Percentiles rank a stretch among this genome's conserved stretches.
These are phyloP conservation scores for Penicillium sumatraense DNA, from an alignment of 2,329 filamentous ascomycete genomes.

Conservation along the genomic window DNA sequence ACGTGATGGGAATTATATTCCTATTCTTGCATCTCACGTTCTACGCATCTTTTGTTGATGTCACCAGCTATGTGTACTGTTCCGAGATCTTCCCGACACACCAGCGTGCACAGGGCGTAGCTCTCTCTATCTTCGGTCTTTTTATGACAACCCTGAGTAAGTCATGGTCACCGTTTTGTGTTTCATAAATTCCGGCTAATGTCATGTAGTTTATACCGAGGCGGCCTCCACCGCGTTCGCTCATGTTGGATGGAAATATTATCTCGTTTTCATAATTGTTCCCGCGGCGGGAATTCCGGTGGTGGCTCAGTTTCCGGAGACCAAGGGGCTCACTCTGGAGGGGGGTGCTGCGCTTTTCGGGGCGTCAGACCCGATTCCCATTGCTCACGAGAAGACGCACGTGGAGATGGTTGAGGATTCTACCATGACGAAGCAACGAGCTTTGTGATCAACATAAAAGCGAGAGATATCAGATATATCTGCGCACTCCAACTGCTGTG, in stretches of 20 bases:
- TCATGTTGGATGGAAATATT: conserved; percentile 19
- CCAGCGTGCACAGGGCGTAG: conserved; percentile 11
- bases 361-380: too few relatives aligned
- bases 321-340: conserved; percentile 18
- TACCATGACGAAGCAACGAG: too few relatives aligned
- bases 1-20: neutral
- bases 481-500: too few relatives aligned
- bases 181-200: too few relatives aligned
- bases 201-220: neutral
- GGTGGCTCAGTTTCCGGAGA: conserved; percentile 19
- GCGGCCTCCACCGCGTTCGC: conserved; percentile 11
- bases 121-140: neutral
- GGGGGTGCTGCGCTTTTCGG: conserved; percentile 7
- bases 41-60: conserved; percentile 3
- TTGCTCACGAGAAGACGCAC: too few relatives aligned
- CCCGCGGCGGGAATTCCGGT: neutral
- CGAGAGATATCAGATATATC: too few relatives aligned
- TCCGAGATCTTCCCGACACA: conserved; percentile 15
- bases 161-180: too few relatives aligned
- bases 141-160: conserved; percentile 11
- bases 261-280: conserved; percentile 12
- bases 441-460: too few relatives aligned
- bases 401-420: too few relatives aligned
- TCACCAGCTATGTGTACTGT: conserved; percentile 16
- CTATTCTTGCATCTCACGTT: neutral